These are phyloP conservation scores for Penicillium sp. DNA, from an alignment of 2,329 filamentous ascomycete species.

Conservation along the genomic window DNA sequence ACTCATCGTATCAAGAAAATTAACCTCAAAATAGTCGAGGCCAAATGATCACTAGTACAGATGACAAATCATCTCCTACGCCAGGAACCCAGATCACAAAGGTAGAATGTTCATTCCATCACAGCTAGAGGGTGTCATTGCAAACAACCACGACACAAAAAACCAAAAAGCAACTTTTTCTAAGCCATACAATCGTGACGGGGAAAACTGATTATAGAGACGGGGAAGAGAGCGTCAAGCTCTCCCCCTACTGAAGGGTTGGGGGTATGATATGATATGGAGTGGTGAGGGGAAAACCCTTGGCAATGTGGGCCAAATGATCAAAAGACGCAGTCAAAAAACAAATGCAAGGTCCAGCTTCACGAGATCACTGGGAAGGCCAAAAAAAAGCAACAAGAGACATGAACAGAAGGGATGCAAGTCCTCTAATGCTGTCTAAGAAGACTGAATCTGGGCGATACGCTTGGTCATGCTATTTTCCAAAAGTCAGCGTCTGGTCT, in stretches of 20 bases:
- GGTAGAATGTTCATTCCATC: too few relatives aligned
- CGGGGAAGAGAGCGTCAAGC: conserved; percentile 1
- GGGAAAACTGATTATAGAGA: conserved; percentile 1
- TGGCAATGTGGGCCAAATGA: background rate
- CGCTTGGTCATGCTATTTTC: conserved; percentile 34
- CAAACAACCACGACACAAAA: too few relatives aligned
- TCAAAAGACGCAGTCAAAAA: background rate
- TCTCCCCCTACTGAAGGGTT: background rate
- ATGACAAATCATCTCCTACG: too few relatives aligned
- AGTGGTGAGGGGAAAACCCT: background rate
- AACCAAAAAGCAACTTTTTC: conserved; percentile 6
- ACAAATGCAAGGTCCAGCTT: background rate
- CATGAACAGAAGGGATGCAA: conserved; percentile 10
- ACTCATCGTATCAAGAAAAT: too few relatives aligned
- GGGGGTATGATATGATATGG: background rate
- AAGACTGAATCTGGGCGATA: conserved; percentile 23
- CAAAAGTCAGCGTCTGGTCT: conserved; percentile 1
- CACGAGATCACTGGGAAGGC: background rate
- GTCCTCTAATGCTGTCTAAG: conserved; percentile 16
- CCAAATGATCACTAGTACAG: too few relatives aligned
- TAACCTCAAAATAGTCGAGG: too few relatives aligned
- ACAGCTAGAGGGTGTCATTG: too few relatives aligned
- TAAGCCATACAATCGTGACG: conserved; percentile 17
- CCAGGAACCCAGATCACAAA: too few relatives aligned
- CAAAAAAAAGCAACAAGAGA: conserved; percentile 2